Percentiles rank a stretch among this genome's conserved stretches.
Evolutionary conservation across 768 basidiomycete species (phyloP).

Genomic region (Pleurotus pulmonarius): DNA sequence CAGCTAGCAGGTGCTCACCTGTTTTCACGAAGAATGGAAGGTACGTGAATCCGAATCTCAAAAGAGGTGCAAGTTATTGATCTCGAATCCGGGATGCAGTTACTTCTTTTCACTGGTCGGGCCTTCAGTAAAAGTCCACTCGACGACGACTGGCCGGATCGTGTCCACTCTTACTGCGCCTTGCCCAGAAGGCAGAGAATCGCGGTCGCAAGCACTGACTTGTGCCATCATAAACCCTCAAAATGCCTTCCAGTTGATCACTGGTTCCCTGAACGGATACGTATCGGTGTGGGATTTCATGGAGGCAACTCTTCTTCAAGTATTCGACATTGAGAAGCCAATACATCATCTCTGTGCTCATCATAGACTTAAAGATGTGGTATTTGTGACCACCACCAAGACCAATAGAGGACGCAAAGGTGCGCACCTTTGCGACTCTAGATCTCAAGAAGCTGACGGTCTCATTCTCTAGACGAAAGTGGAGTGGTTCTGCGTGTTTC

Average conservation of each 20-base stretch:
- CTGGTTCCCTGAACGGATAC: slow-evolving; percentile 78
- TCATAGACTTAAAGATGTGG: slow-evolving; percentile 57
- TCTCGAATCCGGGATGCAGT: slow-evolving; percentile 31
- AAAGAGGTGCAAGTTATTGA: too few relatives aligned
- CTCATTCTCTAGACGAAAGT: slow-evolving; percentile 40
- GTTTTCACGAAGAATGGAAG: slow-evolving; percentile 88
- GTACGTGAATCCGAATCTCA: slow-evolving; percentile 32
- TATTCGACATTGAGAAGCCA: slow-evolving; percentile 64
- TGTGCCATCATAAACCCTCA: slow-evolving; percentile 75
- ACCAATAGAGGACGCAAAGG: slow-evolving; percentile 32
- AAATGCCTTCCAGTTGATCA: slow-evolving; percentile 88
- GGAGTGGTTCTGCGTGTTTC: slow-evolving; percentile 63
- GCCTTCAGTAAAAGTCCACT: slow-evolving; percentile 81
- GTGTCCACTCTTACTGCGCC: slow-evolving; percentile 76
- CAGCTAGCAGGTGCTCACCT: slow-evolving; percentile 60
- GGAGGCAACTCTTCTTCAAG: slow-evolving; percentile 75
- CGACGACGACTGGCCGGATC: slow-evolving; percentile 71
- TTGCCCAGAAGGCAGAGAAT: slow-evolving; percentile 28
- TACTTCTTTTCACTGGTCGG: slow-evolving; percentile 89
- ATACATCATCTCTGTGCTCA: slow-evolving; percentile 73
- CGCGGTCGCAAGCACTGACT: slow-evolving; percentile 56
- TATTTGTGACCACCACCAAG: slow-evolving; percentile 68
- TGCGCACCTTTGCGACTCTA: slow-evolving; percentile 20
- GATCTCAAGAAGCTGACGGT: not conserved
- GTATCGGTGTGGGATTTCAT: slow-evolving; percentile 93